phyloP scores from a whole-genome alignment of 2,329 filamentous ascomycete species.

The Pleoardoris graminearum region DNA sequence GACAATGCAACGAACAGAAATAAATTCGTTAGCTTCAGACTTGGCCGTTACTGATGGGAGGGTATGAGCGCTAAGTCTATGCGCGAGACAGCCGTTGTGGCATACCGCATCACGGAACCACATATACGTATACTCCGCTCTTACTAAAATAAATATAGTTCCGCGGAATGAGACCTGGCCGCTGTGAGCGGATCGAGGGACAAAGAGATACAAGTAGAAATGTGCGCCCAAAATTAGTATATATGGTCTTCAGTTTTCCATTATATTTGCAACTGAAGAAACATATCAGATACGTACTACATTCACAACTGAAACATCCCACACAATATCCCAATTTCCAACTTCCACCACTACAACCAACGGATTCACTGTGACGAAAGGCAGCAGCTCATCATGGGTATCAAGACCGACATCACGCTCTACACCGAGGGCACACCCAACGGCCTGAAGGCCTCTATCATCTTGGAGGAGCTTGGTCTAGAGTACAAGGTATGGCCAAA shows the following conservation, averaged over 20 bases:
- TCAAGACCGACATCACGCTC: slow-evolving; percentile 11
- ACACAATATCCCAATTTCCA: neutral
- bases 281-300: too few relatives aligned
- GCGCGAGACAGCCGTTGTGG: neutral
- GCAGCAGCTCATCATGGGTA: neutral
- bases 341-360: neutral
- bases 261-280: too few relatives aligned
- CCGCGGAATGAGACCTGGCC: neutral
- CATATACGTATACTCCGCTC: neutral
- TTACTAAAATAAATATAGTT: neutral
- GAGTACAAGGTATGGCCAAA: slow-evolving; percentile 59
- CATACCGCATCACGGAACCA: neutral
- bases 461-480: slow-evolving; percentile 64
- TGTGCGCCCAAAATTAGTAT: neutral
- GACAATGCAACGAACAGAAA: neutral
- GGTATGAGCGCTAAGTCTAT: neutral
- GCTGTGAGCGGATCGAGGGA: neutral
- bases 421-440: slow-evolving; percentile 55
- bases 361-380: neutral
- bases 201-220: neutral
- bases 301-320: neutral
- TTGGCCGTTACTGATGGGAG: neutral
- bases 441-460: slow-evolving; percentile 57
- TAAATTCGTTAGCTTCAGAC: neutral
- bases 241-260: neutral